phyloP scores from a whole-genome alignment of 2,329 filamentous ascomycete species.

The Neodidymelliopsis sp. region DNA sequence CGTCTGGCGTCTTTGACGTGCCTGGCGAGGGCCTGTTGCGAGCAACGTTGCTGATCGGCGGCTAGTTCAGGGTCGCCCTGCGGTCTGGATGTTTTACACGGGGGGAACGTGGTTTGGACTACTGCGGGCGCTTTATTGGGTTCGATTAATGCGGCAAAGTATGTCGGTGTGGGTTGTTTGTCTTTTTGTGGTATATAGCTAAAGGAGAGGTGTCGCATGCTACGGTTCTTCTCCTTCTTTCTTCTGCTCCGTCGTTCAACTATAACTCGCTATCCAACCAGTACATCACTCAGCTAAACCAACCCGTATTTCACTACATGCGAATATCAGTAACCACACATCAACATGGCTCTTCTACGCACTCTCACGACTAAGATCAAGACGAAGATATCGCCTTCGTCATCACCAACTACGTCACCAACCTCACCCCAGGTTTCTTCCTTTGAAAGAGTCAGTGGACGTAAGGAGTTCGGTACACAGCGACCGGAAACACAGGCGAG shows the following conservation, averaged over 20 bases:
- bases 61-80: constrained; percentile 20
- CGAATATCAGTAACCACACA: constrained; percentile 7
- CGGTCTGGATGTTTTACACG: constrained; percentile 19
- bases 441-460: constrained; percentile 37
- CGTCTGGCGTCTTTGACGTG: constrained; percentile 16
- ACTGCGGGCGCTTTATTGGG: constrained; percentile 22
- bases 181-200: constrained; percentile 18
- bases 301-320: constrained; percentile 13
- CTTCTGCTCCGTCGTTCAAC: constrained; percentile 2
- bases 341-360: constrained; percentile 41
- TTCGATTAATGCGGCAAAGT: constrained; percentile 17
- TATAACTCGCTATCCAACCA: too few relatives aligned
- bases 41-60: constrained; percentile 19
- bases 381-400: constrained; percentile 35
- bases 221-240: constrained; percentile 5
- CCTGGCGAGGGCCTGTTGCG: constrained; percentile 11
- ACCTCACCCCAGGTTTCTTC: constrained; percentile 24
- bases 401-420: constrained; percentile 34
- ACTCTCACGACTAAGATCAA: constrained; percentile 41
- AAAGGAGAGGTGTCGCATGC: constrained; percentile 13
- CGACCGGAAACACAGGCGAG: constrained; percentile 24
- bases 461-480: constrained; percentile 25
- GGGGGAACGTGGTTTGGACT: constrained; percentile 22
- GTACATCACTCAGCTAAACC: too few relatives aligned
- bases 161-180: constrained; percentile 11